Evolutionary conservation across 2,329 filamentous ascomycete species (phyloP).

Genomic region (Phyllosticta citriasiana): DNA sequence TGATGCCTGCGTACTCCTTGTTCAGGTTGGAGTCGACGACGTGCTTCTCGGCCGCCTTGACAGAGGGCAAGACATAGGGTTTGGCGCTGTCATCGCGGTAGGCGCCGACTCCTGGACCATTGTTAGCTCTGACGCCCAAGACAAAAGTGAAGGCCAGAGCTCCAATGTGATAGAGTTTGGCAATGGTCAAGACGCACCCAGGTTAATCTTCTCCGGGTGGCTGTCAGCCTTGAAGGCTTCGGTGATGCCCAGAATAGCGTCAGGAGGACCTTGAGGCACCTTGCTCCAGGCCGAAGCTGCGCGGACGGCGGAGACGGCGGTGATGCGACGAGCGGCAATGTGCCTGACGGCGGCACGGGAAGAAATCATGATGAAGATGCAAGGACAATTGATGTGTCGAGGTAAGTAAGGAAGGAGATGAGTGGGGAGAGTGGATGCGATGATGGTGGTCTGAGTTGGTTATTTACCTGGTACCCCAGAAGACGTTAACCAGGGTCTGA

Average conservation of each 20-base stretch:
- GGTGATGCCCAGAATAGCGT: constrained; percentile 58
- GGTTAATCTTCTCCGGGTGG: constrained; percentile 93
- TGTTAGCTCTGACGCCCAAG: background rate
- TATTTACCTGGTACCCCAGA: constrained; percentile 18
- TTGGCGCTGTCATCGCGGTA: constrained; percentile 98
- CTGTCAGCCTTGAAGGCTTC: constrained; percentile 98
- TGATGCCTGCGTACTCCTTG: constrained; percentile 98
- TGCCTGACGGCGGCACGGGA: constrained; percentile 29
- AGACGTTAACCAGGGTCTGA: constrained; percentile 5
- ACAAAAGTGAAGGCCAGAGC: background rate
- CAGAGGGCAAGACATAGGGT: constrained; percentile 93
- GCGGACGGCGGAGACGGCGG: constrained; percentile 38
- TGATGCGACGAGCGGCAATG: constrained; percentile 25
- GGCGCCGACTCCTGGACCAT: constrained; percentile 70
- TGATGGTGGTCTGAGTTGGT: constrained; percentile 12
- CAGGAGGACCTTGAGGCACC: constrained; percentile 83
- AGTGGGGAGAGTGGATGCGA: constrained; percentile 5
- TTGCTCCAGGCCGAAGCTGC: constrained; percentile 80
- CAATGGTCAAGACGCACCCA: constrained; percentile 48
- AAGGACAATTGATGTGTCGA: background rate
- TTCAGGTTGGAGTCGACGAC: constrained; percentile 68
- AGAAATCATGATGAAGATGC: constrained; percentile 25
- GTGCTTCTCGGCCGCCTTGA: constrained; percentile 79
- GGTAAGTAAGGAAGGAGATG: background rate
- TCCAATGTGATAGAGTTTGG: background rate